These are phyloP conservation scores for Camillea tinctor DNA, from an alignment of 2,329 filamentous ascomycete genomes.

Conservation along the genomic window DNA sequence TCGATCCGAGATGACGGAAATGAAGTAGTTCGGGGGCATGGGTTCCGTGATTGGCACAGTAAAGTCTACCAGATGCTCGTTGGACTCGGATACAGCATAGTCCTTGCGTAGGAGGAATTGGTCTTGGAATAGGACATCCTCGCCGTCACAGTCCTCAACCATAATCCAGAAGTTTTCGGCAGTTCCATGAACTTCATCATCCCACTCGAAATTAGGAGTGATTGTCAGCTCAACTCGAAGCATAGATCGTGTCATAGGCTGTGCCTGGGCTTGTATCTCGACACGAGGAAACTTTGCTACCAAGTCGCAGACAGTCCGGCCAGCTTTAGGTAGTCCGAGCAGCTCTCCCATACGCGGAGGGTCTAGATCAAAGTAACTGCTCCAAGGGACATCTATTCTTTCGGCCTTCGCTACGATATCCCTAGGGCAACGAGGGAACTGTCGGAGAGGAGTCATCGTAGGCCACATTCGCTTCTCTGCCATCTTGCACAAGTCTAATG, in stretches of 20 bases:
- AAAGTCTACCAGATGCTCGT: slow-evolving; percentile 93
- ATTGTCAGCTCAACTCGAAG: slow-evolving; percentile 87
- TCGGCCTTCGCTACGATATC: slow-evolving; percentile 93
- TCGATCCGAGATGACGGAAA: slow-evolving; percentile 88
- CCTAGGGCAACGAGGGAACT: slow-evolving; percentile 78
- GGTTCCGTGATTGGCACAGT: slow-evolving; percentile 96
- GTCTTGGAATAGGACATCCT: slow-evolving; percentile 93
- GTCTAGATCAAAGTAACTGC: slow-evolving; percentile 92
- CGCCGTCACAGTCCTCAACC: slow-evolving; percentile 95
- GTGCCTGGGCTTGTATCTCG: slow-evolving; percentile 88
- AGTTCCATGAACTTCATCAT: slow-evolving; percentile 80
- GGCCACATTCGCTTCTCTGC: slow-evolving; percentile 99
- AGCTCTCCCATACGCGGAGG: slow-evolving; percentile 95
- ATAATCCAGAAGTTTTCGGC: slow-evolving; percentile 97
- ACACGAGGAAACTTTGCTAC: slow-evolving; percentile 92
- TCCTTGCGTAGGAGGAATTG: slow-evolving; percentile 89
- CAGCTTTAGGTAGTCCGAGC: slow-evolving; percentile 84
- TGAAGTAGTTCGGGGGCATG: slow-evolving; percentile 98
- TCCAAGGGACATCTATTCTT: slow-evolving; percentile 91
- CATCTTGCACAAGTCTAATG: slow-evolving; percentile 96
- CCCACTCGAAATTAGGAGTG: slow-evolving; percentile 94
- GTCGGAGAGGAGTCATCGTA: slow-evolving; percentile 92
- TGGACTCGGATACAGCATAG: slow-evolving; percentile 80
- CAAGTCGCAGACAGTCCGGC: slow-evolving; percentile 78
- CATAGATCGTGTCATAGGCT: slow-evolving; percentile 93